Base-by-base conservation (phyloP, 2,329 filamentous ascomycete species). In the Stachybotrys chartarum region DNA sequence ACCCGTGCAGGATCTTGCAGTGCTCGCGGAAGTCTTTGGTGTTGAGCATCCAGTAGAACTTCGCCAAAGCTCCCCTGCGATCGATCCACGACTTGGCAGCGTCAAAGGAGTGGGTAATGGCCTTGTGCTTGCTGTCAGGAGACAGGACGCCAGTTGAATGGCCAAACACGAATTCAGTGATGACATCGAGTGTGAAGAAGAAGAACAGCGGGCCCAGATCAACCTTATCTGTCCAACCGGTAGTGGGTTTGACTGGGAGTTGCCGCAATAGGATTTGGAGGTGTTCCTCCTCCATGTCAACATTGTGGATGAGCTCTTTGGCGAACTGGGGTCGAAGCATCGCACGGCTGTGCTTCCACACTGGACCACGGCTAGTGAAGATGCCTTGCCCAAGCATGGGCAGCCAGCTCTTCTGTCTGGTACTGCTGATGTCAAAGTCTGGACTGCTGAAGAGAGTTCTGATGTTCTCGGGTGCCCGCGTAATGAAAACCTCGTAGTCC, bases 1-100 rank as follows among this genome's bases (percentile, higher is more conserved):
- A 52, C 17, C 44, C 35, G 50, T 52, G 50, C n/a, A 52, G 31
- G 12, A 52, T 35, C n/a, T 35, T 35, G 32, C 50, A 52, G 50
- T 52, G 31, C 31, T 42, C 50, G 8, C 50, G 50, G 32, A 52
- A 52, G 17, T 52, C 50, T 42, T 52, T 52, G 50, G 32, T 52
- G 50, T 52, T 52, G 7, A 52, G 35, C n/a, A 52, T 16, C 50
- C 50, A 52, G 32, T 52, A 52, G 11, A 52, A 52, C 35, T 52
- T 52, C 1, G 50, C 50, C 16, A 52, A 32, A 17, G 50, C 50
- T n/a, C 50, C 50, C 6, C 50, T 31, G 7, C 32, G 31, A 17
- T 52, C 50, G 17, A 52, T 52, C 50, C 50, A 52, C 16, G 39
- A 17, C 32, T 52, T 52, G 31, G 50, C 31, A 8, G 50, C 32